phyloP scores from a whole-genome alignment of 257 asterid genomes.

The Nemophila menziesii region DNA sequence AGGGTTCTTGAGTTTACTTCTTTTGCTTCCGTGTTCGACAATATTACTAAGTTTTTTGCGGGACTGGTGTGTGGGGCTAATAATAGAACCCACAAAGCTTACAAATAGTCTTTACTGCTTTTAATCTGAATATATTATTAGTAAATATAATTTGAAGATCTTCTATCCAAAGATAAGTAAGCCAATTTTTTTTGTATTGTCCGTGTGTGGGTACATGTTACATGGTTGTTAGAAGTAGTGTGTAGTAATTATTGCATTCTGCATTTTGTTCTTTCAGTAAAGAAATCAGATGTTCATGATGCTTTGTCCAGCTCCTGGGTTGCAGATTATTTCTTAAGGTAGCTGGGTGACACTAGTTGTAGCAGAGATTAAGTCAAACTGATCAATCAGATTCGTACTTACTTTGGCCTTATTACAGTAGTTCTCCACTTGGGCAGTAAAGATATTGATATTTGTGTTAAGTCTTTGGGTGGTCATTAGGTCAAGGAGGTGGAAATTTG shows the following conservation, averaged over 20 bases:
- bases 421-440: slow-evolving; percentile 14
- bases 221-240: background rate
- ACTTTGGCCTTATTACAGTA: slow-evolving; percentile 12
- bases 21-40: background rate
- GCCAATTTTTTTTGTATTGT: background rate
- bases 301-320: slow-evolving; percentile 42
- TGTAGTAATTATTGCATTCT: slow-evolving; percentile 5
- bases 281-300: slow-evolving; percentile 40
- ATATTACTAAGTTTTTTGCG: background rate
- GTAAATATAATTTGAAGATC: background rate
- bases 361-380: slow-evolving; percentile 21
- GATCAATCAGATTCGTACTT: slow-evolving; percentile 23
- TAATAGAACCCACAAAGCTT: background rate
- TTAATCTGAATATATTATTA: background rate
- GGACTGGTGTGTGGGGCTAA: background rate
- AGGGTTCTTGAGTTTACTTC: background rate
- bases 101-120: background rate
- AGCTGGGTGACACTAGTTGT: slow-evolving; percentile 32
- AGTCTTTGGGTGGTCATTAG: slow-evolving; percentile 6
- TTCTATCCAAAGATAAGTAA: background rate
- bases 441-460: slow-evolving; percentile 9
- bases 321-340: slow-evolving; percentile 37
- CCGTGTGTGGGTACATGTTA: background rate
- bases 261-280: slow-evolving; percentile 22
- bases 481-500: slow-evolving; percentile 17